Base-by-base conservation (phyloP, 2,329 filamentous ascomycete species). In the Cercospora beticola region DNA sequence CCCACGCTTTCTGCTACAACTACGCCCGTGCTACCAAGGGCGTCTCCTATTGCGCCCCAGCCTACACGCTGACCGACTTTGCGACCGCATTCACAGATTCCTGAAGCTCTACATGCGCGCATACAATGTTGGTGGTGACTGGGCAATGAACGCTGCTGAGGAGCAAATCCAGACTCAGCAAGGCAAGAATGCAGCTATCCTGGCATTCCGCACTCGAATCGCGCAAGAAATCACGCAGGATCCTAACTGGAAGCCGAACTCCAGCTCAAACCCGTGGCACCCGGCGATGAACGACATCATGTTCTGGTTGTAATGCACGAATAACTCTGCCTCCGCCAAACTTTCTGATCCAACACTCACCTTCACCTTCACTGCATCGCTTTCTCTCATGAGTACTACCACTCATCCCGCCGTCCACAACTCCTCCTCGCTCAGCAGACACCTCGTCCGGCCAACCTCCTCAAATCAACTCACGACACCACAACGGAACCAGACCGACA, bases 61-160 rank as follows among this genome's bases (percentile, higher is more conserved):
- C 80, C 0, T 82, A 82, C 74, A 79, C 62, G 80, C 81, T 6
- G 79, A 82, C 59, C 75, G 76, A 1, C 76, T 82, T 3, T 81
- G 79, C 68, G 80, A 81, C 12, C 77, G 79, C 0, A 79, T 74
- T 0, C 69, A 75, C 1, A 12, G 18, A n/a, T 80, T 79, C 54
- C 64, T 80, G 3, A 69, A 73, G 7, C 49, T 23, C 9, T 66
- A 67, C 59, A 52, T 65, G 8, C 26, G 33, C 3, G 33, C 14
- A 16, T 6, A 26, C 14, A 1, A 81, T 72, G 4, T 28, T 7
- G 62, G 58, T 7, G 62, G 58, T 7, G 9, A 61, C 10, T 26
- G 21, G 30, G 2, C 58, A 3, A 52, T 56, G 46, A 54, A 2
- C 5, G 1, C 14, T 0, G 2, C 1, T 2, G 31, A 36, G 31